These are phyloP conservation scores for Saprolegnia diclina DNA, from an alignment of 352 stramenopile species.

Conservation along the genomic window DNA sequence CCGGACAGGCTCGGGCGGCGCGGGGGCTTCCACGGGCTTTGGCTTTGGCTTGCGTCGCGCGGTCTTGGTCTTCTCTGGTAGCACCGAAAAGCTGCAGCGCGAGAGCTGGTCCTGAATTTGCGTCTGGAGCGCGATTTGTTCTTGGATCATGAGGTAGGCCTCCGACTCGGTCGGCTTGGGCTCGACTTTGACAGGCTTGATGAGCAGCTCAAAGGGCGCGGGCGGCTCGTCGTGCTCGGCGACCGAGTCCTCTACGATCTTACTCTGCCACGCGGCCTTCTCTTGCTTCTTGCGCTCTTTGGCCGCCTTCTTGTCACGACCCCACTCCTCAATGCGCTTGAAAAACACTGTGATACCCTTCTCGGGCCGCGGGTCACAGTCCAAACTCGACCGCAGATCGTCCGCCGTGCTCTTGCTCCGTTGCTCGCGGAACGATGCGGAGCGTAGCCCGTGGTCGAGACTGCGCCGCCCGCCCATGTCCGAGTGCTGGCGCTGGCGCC, in stretches of 20 bases:
- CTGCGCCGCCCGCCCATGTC: neutral
- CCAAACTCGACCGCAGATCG: neutral
- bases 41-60: neutral
- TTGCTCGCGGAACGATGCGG: constrained; percentile 35
- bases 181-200: constrained; percentile 7
- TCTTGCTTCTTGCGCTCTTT: constrained; percentile 5
- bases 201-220: neutral
- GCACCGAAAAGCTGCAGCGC: neutral
- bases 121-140: neutral
- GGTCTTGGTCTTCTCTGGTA: neutral
- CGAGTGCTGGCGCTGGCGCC: constrained; percentile 27
- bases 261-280: neutral
- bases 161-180: constrained; percentile 9
- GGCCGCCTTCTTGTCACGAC: neutral
- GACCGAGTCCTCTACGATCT: neutral
- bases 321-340: constrained; percentile 28
- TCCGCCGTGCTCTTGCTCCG: constrained; percentile 64
- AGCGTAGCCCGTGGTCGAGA: constrained; percentile 23
- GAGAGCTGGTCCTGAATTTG: constrained; percentile 7
- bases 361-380: constrained; percentile 33
- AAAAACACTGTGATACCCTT: constrained; percentile 1
- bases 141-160: constrained; percentile 8
- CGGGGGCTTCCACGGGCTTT: neutral
- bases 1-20: neutral
- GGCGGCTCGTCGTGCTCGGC: neutral